Evolutionary conservation across 129 eudicot species (phyloP), one percentile per base, ranked within the genome.

Genomic region (Dittrichia graveolens): DNA sequence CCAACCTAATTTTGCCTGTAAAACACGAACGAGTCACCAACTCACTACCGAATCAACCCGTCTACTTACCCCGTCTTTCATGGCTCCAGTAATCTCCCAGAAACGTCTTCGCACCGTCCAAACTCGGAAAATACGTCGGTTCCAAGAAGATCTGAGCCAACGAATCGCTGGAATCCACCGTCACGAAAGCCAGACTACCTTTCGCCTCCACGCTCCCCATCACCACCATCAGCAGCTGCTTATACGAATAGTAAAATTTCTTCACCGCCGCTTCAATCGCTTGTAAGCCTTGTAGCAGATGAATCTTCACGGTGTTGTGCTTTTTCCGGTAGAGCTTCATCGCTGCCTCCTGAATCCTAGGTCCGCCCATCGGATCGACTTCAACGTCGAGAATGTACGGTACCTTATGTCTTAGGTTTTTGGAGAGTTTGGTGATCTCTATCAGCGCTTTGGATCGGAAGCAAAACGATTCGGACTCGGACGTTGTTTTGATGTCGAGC

Each of bases 71-170:
- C 15, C 40, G 34, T 49, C 80, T 71, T 46, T 75, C 82, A 58
- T 84, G 87, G 5, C 83, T 85, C 96, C 94, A 89, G 12, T 81
- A 74, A 45, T 83, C 89, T 16, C 92, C 98, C 74, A 92, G 67
- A 70, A 92, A 89, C 54, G 96, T 92, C 85, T 92, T 92, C 0
- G 96, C 98, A 6, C 91, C 98, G 61, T 92, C 98, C 94, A 92
- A 82, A 64, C 98, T 92, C 52, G 98, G 98, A 83, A 83, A 92
- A 85, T 87, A 89, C 34, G 98, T 85, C 14, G 98, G 98, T 42
- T 89, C 98, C 2, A 83, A 10, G 43, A 79, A 85, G 5, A 92
- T 83, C 68, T 82, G 91, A 60, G 81, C 90, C 87, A 92, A 78
- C 45, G 79, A 65, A 48, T 85, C 98, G 4, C 63, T 81, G 8